Conservation (phyloP, 78 protist genomes). For the Dictyostelium capitatum region DNA sequence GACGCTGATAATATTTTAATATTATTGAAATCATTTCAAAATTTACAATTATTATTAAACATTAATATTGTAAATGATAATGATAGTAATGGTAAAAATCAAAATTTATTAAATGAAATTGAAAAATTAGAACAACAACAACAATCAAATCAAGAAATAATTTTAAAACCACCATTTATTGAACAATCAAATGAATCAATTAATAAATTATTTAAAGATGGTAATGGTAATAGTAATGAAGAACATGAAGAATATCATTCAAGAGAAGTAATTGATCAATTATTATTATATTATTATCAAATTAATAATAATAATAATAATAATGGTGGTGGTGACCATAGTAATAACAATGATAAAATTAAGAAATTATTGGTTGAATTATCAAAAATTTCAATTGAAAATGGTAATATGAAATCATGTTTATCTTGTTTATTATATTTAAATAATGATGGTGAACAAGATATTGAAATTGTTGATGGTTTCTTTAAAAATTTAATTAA, state of each 20-base stretch:
- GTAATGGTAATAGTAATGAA: background rate
- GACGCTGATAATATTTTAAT: background rate
- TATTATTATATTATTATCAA: slow-evolving; percentile 3
- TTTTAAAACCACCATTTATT: slow-evolving; percentile 49
- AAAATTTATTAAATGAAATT: background rate
- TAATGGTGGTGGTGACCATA: background rate
- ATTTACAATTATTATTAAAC: slow-evolving; percentile 21
- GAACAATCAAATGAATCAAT: slow-evolving; percentile 26
- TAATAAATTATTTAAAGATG: background rate
- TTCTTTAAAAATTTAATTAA: background rate
- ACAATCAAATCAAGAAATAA: background rate
- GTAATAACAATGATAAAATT: background rate
- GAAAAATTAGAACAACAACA: background rate
- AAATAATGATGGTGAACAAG: background rate
- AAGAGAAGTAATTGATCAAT: slow-evolving; percentile 1
- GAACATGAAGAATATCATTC: background rate
- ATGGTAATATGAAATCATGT: slow-evolving; percentile 22
- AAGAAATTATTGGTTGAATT: slow-evolving; percentile 4
- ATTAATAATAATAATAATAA: background rate
- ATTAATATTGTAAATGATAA: background rate
- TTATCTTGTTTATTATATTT: slow-evolving; percentile 7
- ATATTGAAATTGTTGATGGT: background rate
- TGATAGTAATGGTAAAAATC: background rate
- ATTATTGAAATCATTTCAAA: slow-evolving; percentile 29
- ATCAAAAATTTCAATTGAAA: slow-evolving; percentile 25